phyloP scores from a whole-genome alignment of 768 basidiomycete species.

The Lactarius trivialis region DNA sequence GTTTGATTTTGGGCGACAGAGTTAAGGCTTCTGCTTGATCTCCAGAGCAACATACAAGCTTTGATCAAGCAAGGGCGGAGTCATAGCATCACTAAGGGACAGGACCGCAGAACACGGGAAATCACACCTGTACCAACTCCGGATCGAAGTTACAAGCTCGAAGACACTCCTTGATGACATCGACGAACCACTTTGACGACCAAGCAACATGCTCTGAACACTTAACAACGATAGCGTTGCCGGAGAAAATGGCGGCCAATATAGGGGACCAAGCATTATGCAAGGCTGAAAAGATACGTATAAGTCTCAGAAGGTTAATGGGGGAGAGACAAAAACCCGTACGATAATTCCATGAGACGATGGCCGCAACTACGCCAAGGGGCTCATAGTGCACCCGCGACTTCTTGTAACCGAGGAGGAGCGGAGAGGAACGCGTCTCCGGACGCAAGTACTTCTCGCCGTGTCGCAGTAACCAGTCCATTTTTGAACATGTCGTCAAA shows the following conservation, averaged over 20 bases:
- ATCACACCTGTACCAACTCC: conserved; percentile 75
- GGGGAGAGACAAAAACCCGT: conserved; percentile 24
- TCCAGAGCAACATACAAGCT: conserved; percentile 85
- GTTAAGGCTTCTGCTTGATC: conserved; percentile 82
- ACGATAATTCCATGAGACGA: conserved; percentile 97
- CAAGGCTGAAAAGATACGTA: conserved; percentile 48
- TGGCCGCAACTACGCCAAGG: conserved; percentile 84
- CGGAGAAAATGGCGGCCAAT: conserved; percentile 82
- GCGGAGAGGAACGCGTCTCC: conserved; percentile 58
- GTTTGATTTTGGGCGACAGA: conserved; percentile 70
- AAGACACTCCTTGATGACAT: conserved; percentile 72
- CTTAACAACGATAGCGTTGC: conserved; percentile 86
- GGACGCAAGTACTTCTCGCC: conserved; percentile 75
- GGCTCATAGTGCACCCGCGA: conserved; percentile 83
- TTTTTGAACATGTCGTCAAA: conserved; percentile 87
- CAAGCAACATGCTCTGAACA: conserved; percentile 91
- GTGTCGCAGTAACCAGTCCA: conserved; percentile 85
- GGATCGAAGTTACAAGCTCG: conserved; percentile 73
- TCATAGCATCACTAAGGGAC: not conserved
- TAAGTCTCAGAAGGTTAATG: conserved; percentile 3
- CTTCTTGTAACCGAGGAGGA: conserved; percentile 69
- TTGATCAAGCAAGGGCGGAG: not conserved
- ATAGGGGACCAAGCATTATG: conserved; percentile 96
- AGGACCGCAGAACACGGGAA: not conserved
- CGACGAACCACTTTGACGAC: conserved; percentile 81